phyloP scores from a whole-genome alignment of 2,329 filamentous ascomycete genomes.

The Colletotrichum karsti region DNA sequence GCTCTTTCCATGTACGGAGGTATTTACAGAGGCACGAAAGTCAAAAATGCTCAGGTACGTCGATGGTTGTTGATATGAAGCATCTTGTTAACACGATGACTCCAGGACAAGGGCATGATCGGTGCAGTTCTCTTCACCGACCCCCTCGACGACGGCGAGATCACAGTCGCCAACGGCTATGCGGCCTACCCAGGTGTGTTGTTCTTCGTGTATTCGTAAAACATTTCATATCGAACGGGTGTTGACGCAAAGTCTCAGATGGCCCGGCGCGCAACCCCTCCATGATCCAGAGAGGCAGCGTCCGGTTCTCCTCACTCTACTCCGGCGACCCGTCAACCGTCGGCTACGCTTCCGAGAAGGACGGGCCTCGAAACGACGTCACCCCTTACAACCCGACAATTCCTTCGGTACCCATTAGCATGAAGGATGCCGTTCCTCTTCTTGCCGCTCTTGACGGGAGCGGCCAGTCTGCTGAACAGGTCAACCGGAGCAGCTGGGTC shows the following conservation, averaged over 20 bases:
- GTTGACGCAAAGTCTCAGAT: background rate
- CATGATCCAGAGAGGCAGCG: conserved; percentile 22
- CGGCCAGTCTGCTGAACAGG: conserved; percentile 1
- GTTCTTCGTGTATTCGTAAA: too few species aligned
- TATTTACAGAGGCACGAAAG: conserved; percentile 14
- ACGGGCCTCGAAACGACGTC: conserved; percentile 10
- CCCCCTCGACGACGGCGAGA: conserved; percentile 14
- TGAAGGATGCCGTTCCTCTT: conserved; percentile 9
- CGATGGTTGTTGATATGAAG: background rate
- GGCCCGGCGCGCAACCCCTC: conserved; percentile 11
- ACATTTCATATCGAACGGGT: too few species aligned
- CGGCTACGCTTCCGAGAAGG: conserved; percentile 14
- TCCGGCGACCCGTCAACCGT: conserved; percentile 14
- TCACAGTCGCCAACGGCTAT: conserved; percentile 18
- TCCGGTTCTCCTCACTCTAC: conserved; percentile 14
- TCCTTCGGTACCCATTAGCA: conserved; percentile 11
- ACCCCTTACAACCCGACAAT: conserved; percentile 15
- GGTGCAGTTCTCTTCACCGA: conserved; percentile 14
- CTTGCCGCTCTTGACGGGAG: conserved; percentile 8
- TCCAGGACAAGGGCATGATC: conserved; percentile 15
- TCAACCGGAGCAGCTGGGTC: conserved; percentile 13
- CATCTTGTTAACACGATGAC: background rate
- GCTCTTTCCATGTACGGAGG: conserved; percentile 14
- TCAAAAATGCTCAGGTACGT: conserved; percentile 11
- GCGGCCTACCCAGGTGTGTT: conserved; percentile 8